Evolutionary conservation across 2,329 filamentous ascomycete species (phyloP).

Genomic region (Emergomyces africanus): DNA sequence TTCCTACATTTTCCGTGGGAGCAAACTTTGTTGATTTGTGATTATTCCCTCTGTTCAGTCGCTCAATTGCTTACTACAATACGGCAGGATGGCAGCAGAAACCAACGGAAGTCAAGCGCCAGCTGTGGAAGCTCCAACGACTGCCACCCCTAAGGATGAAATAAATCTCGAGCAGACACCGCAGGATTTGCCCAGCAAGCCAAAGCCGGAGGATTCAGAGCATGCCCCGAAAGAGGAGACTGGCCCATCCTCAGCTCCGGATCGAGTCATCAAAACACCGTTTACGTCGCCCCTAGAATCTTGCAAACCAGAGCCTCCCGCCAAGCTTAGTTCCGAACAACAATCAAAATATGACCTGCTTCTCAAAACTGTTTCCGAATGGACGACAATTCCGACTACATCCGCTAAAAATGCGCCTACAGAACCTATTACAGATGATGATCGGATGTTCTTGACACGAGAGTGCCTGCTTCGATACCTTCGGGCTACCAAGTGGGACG

Average conservation of each 20-base stretch:
- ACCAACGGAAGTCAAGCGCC: slow-evolving; percentile 3
- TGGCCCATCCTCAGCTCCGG: slow-evolving; percentile 25
- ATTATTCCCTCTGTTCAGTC: background rate
- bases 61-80: background rate
- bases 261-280: slow-evolving; percentile 41
- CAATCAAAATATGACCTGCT: slow-evolving; percentile 68
- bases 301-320: slow-evolving; percentile 43
- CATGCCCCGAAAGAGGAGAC: slow-evolving; percentile 14
- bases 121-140: slow-evolving; percentile 5
- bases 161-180: background rate
- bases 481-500: slow-evolving; percentile 82
- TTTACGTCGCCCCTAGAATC: slow-evolving; percentile 45
- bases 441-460: slow-evolving; percentile 80
- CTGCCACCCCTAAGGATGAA: background rate
- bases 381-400: slow-evolving; percentile 57
- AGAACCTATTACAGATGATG: slow-evolving; percentile 59
- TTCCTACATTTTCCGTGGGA: background rate
- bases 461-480: slow-evolving; percentile 91
- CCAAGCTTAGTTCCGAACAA: slow-evolving; percentile 61
- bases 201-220: slow-evolving; percentile 4
- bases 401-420: slow-evolving; percentile 44
- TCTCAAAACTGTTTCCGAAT: slow-evolving; percentile 55
- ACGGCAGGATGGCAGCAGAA: background rate
- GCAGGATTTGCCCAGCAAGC: background rate
- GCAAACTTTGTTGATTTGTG: background rate